Conservation (phyloP, 768 basidiomycete species). For the Mycena pura region DNA sequence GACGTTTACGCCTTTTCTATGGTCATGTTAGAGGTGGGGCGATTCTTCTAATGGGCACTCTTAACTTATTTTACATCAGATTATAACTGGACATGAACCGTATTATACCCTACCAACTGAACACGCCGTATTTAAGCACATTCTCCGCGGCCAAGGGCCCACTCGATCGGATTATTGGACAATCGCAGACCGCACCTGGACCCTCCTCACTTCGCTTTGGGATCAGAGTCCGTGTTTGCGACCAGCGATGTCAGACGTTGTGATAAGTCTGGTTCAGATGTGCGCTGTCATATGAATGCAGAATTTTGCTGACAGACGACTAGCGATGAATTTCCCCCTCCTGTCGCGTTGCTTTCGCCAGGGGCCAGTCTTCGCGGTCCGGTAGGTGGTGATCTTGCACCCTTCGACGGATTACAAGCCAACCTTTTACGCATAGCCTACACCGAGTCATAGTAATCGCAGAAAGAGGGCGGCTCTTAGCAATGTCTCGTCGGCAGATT, state of each 20-base stretch:
- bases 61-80: neutral
- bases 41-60: no score
- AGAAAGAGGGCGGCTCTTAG: no score
- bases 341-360: no score
- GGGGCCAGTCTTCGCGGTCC: no score
- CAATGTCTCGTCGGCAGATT: no score
- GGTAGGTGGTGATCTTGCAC: no score
- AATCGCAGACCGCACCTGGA: slow-evolving; percentile 2
- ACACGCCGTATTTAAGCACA: slow-evolving; percentile 8
- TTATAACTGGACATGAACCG: slow-evolving; percentile 13
- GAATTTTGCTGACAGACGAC: neutral
- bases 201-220: slow-evolving; percentile 8
- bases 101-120: slow-evolving; percentile 13
- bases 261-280: neutral
- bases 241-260: neutral
- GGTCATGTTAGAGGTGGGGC: slow-evolving; percentile 22
- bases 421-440: no score
- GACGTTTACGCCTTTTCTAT: slow-evolving; percentile 25
- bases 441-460: no score
- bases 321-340: neutral
- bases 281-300: neutral
- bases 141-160: slow-evolving; percentile 9
- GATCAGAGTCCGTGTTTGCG: neutral
- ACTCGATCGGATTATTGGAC: neutral
- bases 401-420: no score